phyloP scores from a whole-genome alignment of 148 eudicot genomes.

The Dysphania ambrosioides region DNA sequence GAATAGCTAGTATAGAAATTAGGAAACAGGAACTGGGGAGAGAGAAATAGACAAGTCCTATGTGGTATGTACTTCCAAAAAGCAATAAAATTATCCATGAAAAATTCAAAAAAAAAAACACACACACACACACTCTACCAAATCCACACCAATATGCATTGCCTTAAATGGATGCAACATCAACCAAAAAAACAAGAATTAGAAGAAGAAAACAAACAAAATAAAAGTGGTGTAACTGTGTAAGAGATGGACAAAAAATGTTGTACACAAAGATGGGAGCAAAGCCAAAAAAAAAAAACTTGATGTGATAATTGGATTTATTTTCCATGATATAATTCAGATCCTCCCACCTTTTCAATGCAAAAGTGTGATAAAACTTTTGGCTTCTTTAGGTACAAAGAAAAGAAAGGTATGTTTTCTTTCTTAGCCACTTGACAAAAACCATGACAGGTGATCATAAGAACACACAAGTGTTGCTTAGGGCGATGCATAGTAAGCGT shows the following conservation, averaged over 20 bases:
- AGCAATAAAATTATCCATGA: too few relatives aligned
- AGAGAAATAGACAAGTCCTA: constrained; percentile 8
- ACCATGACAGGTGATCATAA: neutral
- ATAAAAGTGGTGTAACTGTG: neutral
- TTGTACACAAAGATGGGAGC: constrained; percentile 20
- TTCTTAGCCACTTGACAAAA: constrained; percentile 11
- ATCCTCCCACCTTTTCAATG: constrained; percentile 17
- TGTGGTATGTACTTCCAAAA: neutral
- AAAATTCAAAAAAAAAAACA: neutral
- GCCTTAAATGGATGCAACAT: constrained; percentile 13
- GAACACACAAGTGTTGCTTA: neutral
- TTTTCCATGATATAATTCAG: constrained; percentile 4
- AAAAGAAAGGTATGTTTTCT: constrained; percentile 12
- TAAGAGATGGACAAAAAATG: neutral
- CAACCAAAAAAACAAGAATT: too few relatives aligned
- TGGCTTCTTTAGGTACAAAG: neutral
- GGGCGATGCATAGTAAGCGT: too few relatives aligned
- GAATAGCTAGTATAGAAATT: constrained; percentile 15
- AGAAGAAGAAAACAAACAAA: neutral
- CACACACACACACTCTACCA: constrained; percentile 5
- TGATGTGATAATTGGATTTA: constrained; percentile 17
- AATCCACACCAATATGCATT: constrained; percentile 11
- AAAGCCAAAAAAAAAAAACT: constrained; percentile 10
- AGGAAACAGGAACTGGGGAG: constrained; percentile 14
- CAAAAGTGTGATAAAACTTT: neutral